Base-by-base conservation (phyloP, 148 eudicot genomes). In the Beta vulgaris region DNA sequence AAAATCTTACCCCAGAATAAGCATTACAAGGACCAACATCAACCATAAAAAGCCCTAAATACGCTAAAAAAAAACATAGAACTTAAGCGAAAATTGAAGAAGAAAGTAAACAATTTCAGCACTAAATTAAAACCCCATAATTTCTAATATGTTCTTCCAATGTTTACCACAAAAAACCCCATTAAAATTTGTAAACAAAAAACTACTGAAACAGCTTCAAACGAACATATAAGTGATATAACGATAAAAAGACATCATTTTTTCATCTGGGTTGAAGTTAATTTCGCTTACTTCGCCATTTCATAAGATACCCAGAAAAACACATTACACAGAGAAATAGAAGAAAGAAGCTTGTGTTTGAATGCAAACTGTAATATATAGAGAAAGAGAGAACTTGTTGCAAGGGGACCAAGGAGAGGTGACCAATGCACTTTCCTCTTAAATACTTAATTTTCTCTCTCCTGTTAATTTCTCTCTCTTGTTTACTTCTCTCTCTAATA, bases 201-300 rank as follows among this genome's bases (percentile, higher is more conserved):
- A 40, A 36, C 14, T 21, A 40, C 26, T 3, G 43, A 19, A 6
- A 34, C 12, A 43, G 13, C n/a, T 10, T 21, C 6, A 23, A 75
- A 51, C 18, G 11, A 75, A 28, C 48, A 2, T n/a, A n/a, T n/a
- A 48, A 13, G 0, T 2, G 16, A 19, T 54, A 61, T 46, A 14
- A 0, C 28, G 64, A 62, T 46, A 4, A 35, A 67, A 54, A 79
- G 46, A 26, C 4, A 18, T 2, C 16, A 54, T 42, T 69, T 62
- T 36, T 19, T 21, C 2, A 13, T 21, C 16, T 64, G 73, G 65
- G 72, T 75, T 29, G 35, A 18, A 34, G n/a, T 31, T 63, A 44
- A 63, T 18, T 28, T 23, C 4, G 76, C 80, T 76, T 81, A 81
- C 84, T 76, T 77, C 16, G 80, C 77, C 84, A 80, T 80, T 53